Conservation (phyloP, 2,329 filamentous ascomycete species). For the Trichoderma brevicompactum region DNA sequence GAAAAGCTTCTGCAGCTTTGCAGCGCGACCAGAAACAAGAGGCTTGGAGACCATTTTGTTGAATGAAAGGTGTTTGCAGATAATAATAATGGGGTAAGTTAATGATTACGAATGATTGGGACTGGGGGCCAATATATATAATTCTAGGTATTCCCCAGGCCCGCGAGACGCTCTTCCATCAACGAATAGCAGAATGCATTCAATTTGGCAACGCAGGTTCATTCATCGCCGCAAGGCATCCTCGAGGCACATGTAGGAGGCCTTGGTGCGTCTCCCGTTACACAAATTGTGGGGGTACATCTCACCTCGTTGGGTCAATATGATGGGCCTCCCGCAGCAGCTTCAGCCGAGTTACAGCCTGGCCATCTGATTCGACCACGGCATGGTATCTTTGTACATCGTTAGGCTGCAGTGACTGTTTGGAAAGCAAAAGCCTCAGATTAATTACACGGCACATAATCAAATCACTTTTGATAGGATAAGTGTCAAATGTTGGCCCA, state of each 20-base stretch:
- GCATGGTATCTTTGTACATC: not conserved
- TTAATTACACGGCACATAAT: not conserved
- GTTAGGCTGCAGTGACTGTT: conserved; percentile 5
- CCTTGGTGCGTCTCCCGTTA: conserved; percentile 6
- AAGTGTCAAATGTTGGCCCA: not conserved
- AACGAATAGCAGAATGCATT: not conserved
- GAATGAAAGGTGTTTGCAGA: not conserved
- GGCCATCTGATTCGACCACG: conserved; percentile 15
- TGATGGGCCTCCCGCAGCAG: conserved; percentile 13
- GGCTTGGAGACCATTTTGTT: conserved; percentile 11
- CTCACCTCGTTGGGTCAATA: not conserved
- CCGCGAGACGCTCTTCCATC: not conserved
- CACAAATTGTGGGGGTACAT: conserved; percentile 1
- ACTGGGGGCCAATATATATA: not conserved
- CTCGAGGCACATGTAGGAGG: not conserved
- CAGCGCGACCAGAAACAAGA: conserved; percentile 2
- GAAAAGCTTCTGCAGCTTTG: conserved; percentile 28
- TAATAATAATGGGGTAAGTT: no score
- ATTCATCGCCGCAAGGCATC: not conserved
- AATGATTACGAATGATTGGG: not conserved
- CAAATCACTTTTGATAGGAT: not conserved
- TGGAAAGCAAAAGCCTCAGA: not conserved
- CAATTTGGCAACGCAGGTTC: not conserved
- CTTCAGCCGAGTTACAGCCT: conserved; percentile 14
- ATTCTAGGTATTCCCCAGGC: not conserved